phyloP scores from a whole-genome alignment of 768 basidiomycete species.

The Auriscalpium microsporum region DNA sequence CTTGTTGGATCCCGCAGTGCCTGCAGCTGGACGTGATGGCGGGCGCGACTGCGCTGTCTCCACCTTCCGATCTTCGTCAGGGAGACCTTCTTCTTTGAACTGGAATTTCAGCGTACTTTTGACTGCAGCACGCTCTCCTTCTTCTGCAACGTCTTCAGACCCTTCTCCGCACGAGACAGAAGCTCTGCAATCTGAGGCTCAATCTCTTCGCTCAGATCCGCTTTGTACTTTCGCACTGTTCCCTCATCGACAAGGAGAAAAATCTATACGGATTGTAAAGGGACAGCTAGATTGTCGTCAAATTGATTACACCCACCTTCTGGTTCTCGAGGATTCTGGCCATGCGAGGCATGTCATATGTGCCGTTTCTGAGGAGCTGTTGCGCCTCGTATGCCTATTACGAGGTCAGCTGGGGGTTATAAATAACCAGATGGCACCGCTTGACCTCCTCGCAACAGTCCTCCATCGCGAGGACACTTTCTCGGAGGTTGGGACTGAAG shows the following conservation, averaged over 20 bases:
- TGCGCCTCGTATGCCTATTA: constrained; percentile 60
- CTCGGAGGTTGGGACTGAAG: constrained; percentile 64
- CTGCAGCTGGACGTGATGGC: constrained; percentile 31
- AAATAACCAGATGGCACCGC: not conserved
- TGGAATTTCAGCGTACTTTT: constrained; percentile 39
- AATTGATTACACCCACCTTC: constrained; percentile 35
- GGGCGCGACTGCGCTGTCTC: constrained; percentile 44
- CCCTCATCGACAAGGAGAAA: constrained; percentile 68
- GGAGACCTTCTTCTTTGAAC: not conserved
- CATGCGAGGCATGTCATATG: constrained; percentile 65
- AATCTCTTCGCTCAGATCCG: constrained; percentile 68
- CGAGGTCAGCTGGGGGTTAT: not conserved
- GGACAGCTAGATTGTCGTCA: not conserved
- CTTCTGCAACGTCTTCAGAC: constrained; percentile 51
- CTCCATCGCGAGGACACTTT: constrained; percentile 72
- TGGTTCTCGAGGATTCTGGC: constrained; percentile 58
- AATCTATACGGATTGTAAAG: constrained; percentile 35
- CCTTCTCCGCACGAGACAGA: constrained; percentile 61
- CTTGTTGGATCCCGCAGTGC: constrained; percentile 49
- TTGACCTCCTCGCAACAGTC: constrained; percentile 72
- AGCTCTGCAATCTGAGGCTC: constrained; percentile 76
- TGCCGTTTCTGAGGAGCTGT: constrained; percentile 58
- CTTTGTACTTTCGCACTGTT: constrained; percentile 66
- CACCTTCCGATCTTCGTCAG: constrained; percentile 29
- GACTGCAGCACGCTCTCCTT: constrained; percentile 52